Base-by-base conservation (phyloP, 1,139 yeast genomes). In the Zygosaccharomyces sapae region DNA sequence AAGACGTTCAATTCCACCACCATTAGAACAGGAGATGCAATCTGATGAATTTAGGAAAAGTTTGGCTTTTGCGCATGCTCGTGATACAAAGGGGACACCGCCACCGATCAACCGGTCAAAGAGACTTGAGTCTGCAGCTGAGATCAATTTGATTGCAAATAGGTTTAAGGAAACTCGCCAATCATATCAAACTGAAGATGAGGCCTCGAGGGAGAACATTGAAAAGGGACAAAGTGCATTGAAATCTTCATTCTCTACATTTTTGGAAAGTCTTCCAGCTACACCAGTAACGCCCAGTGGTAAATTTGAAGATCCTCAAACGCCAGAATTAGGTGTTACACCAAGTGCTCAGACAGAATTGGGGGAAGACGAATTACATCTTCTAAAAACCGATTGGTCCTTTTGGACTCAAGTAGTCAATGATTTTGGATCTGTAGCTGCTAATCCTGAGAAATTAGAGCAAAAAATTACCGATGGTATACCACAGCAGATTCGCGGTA, bases 391-490 rank as follows among this genome's bases (percentile, higher is more conserved):
- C 63, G 90, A 86, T 63, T 89, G 96, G 96, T 86, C 83, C 41
- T 84, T 87, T 62, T 92, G 97, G 97, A 79, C 88, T 5, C 72
- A 72, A 35, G 86, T 88, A n/a, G 88, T 88, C 6, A 80, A 83
- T 54, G 83, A 86, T 62, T 89, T 87, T 61, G 74, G 80, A 25
- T 62, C 69, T 1, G 82, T 85, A 10, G 88, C 88, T 2, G 71
- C 75, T 42, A 70, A 75, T 31, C 82, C 90, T 1, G 75, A 75
- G n/a, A 75, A 74, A 53, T 71, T 89, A 52, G 77, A 83, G 41
- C 65, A 69, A 36, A 79, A 83, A 36, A 78, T 90, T 30, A 76
- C 83, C 30, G 70, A 71, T 8, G 97, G 97, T 41, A 81, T 92
- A 41, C 97, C 98, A 9, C 71, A 76, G 46, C 95, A 86, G 54